Base-by-base conservation (phyloP, 2,329 filamentous ascomycete species). In the Penicillium sp. region DNA sequence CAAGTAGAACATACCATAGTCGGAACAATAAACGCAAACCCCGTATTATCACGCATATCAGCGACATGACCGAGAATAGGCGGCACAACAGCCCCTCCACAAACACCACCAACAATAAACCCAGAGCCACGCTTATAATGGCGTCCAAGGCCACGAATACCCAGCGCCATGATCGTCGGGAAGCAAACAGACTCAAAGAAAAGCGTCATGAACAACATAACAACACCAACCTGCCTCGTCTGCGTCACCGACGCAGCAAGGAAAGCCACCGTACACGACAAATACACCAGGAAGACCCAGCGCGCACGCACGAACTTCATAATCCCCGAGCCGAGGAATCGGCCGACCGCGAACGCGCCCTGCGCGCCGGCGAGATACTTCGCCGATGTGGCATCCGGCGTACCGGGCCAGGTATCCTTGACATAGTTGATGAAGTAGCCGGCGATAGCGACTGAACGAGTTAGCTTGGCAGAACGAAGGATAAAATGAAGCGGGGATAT, bases 181-280 rank as follows among this genome's bases (percentile, higher is more conserved):
- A 87, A 95, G 58, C 88, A 80, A 45, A 88, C 87, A 0, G 84
- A 86, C 66, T 91, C 87, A 61, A 87, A 88, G 67, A 94, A 88
- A 57, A 88, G 83, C 55, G 86, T 85, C 26, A 90, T 60, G 34
- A 83, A 74, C 2, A 86, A 71, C 56, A 87, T 83, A 21, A 64
- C 61, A 55, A 79, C 69, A 37, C 77, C 77, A 2, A 62, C 69
- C 57, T 78, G 71, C 24, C 70, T 70, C 17, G 65, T 63, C 53
- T 76, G 70, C 0, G 71, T 75, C 28, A 77, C 77, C 1, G 73
- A 63, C 0, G 75, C 73, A 2, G 74, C 72, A 39, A 77, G 68
- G 57, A 87, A 71, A 39, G 85, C 74, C 63, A 88, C 79, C 58
- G 80, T 82, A 31, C 72, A 64, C 1, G 75, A 77, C 54, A 89